Conservation (phyloP, 257 asterid species). For the Solanum appendiculatum region DNA sequence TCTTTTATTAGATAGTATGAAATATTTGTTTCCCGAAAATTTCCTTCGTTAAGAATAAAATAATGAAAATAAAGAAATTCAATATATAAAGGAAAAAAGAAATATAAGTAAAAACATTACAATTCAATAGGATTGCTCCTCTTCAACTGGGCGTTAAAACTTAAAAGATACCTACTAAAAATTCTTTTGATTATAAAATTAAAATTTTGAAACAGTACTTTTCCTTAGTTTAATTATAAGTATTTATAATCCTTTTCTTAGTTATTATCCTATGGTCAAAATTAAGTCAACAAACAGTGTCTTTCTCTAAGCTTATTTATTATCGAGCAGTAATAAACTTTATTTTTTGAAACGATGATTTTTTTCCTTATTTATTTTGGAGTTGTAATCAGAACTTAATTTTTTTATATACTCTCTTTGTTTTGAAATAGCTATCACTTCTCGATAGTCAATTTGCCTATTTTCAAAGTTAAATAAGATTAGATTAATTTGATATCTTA, state of each 20-base stretch:
- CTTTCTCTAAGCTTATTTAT: background rate
- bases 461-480: no score
- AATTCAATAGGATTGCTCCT: background rate
- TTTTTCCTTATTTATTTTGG: no score
- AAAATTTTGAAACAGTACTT: background rate
- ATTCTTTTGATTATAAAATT: background rate
- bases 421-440: no score
- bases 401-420: no score
- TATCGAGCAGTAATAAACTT: background rate
- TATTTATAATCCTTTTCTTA: background rate
- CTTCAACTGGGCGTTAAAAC: background rate
- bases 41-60: no score
- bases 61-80: no score
- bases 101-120: background rate
- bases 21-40: background rate
- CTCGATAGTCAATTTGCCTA: no score
- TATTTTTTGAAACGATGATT: no score
- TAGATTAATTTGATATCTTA: no score
- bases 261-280: background rate
- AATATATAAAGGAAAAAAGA: background rate
- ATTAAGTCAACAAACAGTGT: background rate
- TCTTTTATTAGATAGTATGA: background rate
- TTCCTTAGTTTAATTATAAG: background rate
- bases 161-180: background rate
- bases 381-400: no score